Evolutionary conservation across 2,329 filamentous ascomycete genomes (phyloP), one percentile per base, ranked within the genome.

Genomic region (Neoascochyta sp.): DNA sequence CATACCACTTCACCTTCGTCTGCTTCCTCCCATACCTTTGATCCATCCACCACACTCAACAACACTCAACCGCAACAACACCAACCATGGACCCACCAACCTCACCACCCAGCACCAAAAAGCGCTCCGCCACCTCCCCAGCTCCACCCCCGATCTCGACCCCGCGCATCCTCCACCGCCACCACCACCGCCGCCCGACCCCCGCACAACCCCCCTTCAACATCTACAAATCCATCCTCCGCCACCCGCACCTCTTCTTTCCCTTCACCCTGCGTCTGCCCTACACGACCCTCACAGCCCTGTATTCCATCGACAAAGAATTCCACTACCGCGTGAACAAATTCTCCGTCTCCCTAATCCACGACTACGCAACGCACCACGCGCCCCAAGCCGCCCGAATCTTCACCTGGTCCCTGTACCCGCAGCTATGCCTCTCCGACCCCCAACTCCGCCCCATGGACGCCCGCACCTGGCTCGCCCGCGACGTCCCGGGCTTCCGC

Each of bases 391-490:
- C 80, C 0, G 67, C 71, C 1, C 54, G 55, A 10, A 67, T 80
- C 37, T 88, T 83, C 57, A 70, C 71, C 11, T 83, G 76, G 67
- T 65, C 67, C 6, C 68, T 76, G 27, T 87, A 83, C 61, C 60
- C 60, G 2, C 54, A 59, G 1, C 65, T 79, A 5, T 76, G 76
- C 52, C 72, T 81, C 34, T 67, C 54, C 2, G 82, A 87, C 50
- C 82, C 83, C 0, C 62, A 64, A 17, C 65, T 69, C 1, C 64
- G 70, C 5, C 67, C 63, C 4, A 65, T 66, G 47, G 65, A 66
- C 46, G 34, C 52, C 36, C 38, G 53, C 36, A 23, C 33, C 27
- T 50, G 53, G 50, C 37, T 55, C 5, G 41, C 54, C 22, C 45
- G 55, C 4, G 54, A 60, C 15, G 71, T 84, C 2, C 83, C 84